Evolutionary conservation across 2,329 filamentous ascomycete genomes (phyloP), one percentile per base, ranked within the genome.

Genomic region (Diaporthe velutina): DNA sequence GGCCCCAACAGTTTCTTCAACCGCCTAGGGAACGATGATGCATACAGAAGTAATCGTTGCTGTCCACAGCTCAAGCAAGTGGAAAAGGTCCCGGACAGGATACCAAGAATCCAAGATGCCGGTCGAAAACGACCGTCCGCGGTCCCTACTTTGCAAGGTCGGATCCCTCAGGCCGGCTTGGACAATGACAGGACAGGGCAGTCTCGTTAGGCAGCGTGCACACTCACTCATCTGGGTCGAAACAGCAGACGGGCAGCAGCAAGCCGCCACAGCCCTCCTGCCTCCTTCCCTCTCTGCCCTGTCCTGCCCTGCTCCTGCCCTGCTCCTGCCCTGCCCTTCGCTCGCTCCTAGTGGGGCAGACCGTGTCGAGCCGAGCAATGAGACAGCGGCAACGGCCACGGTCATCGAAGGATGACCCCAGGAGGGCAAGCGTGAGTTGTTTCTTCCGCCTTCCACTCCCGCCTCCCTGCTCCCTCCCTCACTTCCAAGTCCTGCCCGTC

Each of bases 401-500:
- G 57, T 72, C 70, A 72, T 72, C 57, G 45, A 64, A 54, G 70
- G 57, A 72, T 64, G 70, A 72, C 70, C 70, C 70, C 33, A 40
- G 70, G 48, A 71, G 70, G 45, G 33, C 70, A 52, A 52, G 64
- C 64, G 30, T 38, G 64, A 67, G 45, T 25, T 67, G 64, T 67
- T 64, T 67, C 45, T 52, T 10, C 42, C 30, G 25, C 61, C 64
- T 67, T 28, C 22, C 64, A 38, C 61, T 50, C 42, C 42, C 42
- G 7, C 61, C 42, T 35, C 25, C 38, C 38, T 6, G 10, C 35
- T 15, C 4, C 52, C 48, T 52, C 13, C 13, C 64, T 35, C 12
- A 7, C 35, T 19, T 6, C 25, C 50, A 6, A 10, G 25, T 13
- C n/a, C n/a, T 13, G 48, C n/a, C 50, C 50, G 25, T 28, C 25